Conservation (phyloP, 257 asterid genomes). For the Primulina eburnea region DNA sequence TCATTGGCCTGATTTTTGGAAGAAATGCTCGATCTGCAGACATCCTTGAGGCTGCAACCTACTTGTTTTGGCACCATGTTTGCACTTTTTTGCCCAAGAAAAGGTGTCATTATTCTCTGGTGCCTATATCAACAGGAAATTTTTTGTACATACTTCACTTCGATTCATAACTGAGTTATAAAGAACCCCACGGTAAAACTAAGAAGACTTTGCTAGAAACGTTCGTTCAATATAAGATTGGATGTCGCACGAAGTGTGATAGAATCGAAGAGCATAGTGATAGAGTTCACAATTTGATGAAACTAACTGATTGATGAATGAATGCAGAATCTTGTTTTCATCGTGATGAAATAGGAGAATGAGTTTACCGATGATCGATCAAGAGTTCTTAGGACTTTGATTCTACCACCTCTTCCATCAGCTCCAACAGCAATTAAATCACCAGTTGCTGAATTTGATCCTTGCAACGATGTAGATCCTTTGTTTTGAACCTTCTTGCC, state of each 20-base stretch:
- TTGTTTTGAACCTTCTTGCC: constrained; percentile 60
- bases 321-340: constrained; percentile 1
- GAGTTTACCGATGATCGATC: constrained; percentile 51
- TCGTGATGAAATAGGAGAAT: not conserved
- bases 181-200: not conserved
- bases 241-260: too few species aligned
- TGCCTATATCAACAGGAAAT: not conserved
- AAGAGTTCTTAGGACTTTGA: constrained; percentile 68
- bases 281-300: not conserved
- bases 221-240: too few species aligned
- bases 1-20: constrained; percentile 51
- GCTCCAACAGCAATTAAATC: constrained; percentile 85
- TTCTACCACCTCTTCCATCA: constrained; percentile 92
- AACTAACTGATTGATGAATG: not conserved
- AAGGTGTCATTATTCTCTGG: constrained; percentile 49
- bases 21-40: constrained; percentile 84
- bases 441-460: constrained; percentile 45
- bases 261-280: not conserved
- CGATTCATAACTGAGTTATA: not conserved
- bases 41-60: constrained; percentile 50
- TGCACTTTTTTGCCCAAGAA: constrained; percentile 42
- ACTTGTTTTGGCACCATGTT: constrained; percentile 39
- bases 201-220: not conserved
- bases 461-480: constrained; percentile 34
- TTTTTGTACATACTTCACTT: not conserved